Evolutionary conservation across 2,329 filamentous ascomycete species (phyloP).

Genomic region (Monilinia fructigena): DNA sequence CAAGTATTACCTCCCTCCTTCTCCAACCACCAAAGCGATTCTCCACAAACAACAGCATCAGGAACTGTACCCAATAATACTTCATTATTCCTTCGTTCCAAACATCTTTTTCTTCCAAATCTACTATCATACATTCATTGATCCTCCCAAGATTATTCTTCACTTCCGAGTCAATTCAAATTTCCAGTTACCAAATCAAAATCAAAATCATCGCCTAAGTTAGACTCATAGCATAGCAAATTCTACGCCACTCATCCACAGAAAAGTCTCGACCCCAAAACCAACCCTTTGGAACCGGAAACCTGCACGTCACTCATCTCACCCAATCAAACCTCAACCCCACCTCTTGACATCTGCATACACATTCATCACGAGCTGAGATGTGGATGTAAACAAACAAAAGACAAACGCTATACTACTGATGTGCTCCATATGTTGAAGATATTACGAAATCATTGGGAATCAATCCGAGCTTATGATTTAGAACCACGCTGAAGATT

Average conservation of each 20-base stretch:
- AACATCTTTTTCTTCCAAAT: background rate
- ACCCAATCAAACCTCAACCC: constrained; percentile 8
- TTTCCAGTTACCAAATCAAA: background rate
- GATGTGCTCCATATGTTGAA: background rate
- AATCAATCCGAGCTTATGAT: background rate
- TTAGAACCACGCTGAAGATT: background rate
- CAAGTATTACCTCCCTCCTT: background rate
- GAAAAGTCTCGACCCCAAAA: background rate
- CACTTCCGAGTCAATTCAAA: background rate
- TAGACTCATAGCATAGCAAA: background rate
- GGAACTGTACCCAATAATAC: constrained; percentile 4
- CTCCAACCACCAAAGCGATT: background rate
- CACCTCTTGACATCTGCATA: background rate
- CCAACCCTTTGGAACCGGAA: background rate
- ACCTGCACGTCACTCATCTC: background rate
- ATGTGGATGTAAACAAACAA: constrained; percentile 4
- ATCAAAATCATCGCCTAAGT: background rate
- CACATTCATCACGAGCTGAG: constrained; percentile 12
- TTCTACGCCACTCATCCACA: background rate
- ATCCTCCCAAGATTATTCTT: background rate
- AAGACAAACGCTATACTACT: background rate
- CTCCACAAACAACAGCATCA: background rate
- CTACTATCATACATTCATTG: no score
- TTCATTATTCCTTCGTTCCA: background rate
- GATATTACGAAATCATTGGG: background rate